Evolutionary conservation across 306 rosid genomes (phyloP).

Genomic region (Pterocarpus macrocarpus): DNA sequence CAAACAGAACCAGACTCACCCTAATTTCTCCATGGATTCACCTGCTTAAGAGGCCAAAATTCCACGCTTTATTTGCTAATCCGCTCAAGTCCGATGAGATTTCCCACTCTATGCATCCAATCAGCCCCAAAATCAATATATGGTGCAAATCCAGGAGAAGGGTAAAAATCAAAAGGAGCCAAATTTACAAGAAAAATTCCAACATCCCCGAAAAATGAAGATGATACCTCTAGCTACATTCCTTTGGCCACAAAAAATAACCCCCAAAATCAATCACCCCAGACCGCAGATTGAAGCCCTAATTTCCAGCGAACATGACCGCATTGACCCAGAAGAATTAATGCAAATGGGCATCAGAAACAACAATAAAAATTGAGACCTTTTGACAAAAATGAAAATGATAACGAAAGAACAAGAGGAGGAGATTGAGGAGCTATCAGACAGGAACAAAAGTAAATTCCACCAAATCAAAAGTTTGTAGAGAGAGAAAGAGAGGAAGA

Average conservation of each 20-base stretch:
- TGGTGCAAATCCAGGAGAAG: slow-evolving; percentile 41
- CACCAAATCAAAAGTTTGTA: slow-evolving; percentile 41
- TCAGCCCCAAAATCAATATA: background rate
- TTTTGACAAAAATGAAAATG: background rate
- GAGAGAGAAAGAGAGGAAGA: slow-evolving; percentile 40
- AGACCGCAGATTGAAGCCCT: slow-evolving; percentile 56
- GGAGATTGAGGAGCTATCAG: slow-evolving; percentile 45
- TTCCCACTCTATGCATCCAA: slow-evolving; percentile 38
- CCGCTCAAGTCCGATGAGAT: slow-evolving; percentile 48
- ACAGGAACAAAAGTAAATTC: slow-evolving; percentile 49
- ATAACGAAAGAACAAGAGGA: background rate
- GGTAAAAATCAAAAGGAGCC: slow-evolving; percentile 32
- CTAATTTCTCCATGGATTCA: slow-evolving; percentile 44
- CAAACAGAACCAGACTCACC: slow-evolving; percentile 44
- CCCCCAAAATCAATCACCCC: slow-evolving; percentile 44
- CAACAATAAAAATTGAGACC: slow-evolving; percentile 32
- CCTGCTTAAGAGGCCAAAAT: slow-evolving; percentile 22
- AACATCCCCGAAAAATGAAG: slow-evolving; percentile 46
- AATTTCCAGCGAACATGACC: slow-evolving; percentile 42
- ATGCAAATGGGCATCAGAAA: slow-evolving; percentile 43
- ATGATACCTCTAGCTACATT: slow-evolving; percentile 54
- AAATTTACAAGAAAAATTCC: slow-evolving; percentile 41
- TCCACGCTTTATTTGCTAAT: slow-evolving; percentile 47
- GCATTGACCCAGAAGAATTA: slow-evolving; percentile 53
- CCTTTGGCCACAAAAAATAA: background rate